Evolutionary conservation across 2,329 filamentous ascomycete species (phyloP).

Genomic region (Aspergillus ochraceus): DNA sequence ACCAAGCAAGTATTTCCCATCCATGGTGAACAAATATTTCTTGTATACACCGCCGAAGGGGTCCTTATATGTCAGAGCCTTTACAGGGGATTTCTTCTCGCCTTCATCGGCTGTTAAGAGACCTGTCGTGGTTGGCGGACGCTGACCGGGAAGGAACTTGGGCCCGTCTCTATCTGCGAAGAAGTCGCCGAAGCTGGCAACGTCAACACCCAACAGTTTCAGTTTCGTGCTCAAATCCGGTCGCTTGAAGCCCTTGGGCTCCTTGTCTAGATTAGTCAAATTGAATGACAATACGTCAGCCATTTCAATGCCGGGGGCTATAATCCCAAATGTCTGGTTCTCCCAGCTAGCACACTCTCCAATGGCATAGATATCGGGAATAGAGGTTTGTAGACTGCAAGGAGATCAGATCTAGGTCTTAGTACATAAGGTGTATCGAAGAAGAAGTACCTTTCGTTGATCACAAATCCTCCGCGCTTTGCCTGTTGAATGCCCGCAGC

Average conservation of each 20-base stretch:
- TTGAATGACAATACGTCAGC: slow-evolving; percentile 90
- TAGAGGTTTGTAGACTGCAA: slow-evolving; percentile 64
- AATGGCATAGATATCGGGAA: slow-evolving; percentile 76
- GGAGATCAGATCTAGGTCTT: neutral
- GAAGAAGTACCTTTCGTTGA: slow-evolving; percentile 40
- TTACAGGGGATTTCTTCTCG: slow-evolving; percentile 61
- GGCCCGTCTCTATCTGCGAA: slow-evolving; percentile 86
- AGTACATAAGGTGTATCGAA: neutral
- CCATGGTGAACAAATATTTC: slow-evolving; percentile 86
- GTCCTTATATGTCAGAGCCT: slow-evolving; percentile 83
- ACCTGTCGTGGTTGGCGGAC: slow-evolving; percentile 37
- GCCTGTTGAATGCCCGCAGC: slow-evolving; percentile 70
- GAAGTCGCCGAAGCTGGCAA: slow-evolving; percentile 91
- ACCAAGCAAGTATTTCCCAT: slow-evolving; percentile 87
- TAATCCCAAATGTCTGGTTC: slow-evolving; percentile 81
- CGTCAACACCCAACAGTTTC: slow-evolving; percentile 85
- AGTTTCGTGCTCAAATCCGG: slow-evolving; percentile 90
- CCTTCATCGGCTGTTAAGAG: slow-evolving; percentile 42
- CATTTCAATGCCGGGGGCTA: slow-evolving; percentile 89
- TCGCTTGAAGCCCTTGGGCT: slow-evolving; percentile 69
- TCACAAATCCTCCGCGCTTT: slow-evolving; percentile 69
- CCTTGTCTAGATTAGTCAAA: slow-evolving; percentile 74
- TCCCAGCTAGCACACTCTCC: slow-evolving; percentile 92
- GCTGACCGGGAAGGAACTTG: slow-evolving; percentile 66
- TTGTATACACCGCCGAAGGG: slow-evolving; percentile 89